phyloP scores from a whole-genome alignment of 805 yeast genomes.

The Crinitomyces ghanaensis region DNA sequence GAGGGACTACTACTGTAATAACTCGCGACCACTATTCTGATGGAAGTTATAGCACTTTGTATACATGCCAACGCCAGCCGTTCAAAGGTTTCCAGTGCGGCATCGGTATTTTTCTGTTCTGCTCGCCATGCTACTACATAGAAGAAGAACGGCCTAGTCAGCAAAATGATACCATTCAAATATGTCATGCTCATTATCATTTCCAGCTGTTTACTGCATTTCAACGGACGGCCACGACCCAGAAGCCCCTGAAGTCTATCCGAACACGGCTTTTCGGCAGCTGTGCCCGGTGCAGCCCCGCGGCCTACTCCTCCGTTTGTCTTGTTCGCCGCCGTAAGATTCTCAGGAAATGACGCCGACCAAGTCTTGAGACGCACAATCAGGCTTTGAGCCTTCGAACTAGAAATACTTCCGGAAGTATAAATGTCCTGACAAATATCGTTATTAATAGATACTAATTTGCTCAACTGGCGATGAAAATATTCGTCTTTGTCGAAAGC shows the following conservation, averaged over 20 bases:
- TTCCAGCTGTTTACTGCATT: too few species aligned
- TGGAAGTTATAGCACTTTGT: conserved; percentile 6
- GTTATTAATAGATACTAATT: conserved; percentile 9
- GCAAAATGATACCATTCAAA: conserved; percentile 10
- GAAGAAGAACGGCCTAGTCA: conserved; percentile 11
- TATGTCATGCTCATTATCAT: conserved; percentile 9
- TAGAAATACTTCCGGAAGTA: conserved; percentile 6
- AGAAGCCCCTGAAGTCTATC: background rate
- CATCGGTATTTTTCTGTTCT: conserved; percentile 5
- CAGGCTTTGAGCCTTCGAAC: conserved; percentile 7
- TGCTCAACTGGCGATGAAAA: too few species aligned
- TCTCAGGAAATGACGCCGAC: conserved; percentile 5
- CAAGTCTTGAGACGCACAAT: conserved; percentile 5
- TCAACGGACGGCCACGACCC: too few species aligned
- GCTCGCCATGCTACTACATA: conserved; percentile 8
- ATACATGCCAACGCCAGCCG: conserved; percentile 6
- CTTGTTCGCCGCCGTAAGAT: too few species aligned
- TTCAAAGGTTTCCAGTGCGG: conserved; percentile 7
- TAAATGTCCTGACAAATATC: conserved; percentile 8
- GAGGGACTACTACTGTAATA: too few species aligned
- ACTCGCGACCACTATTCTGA: background rate
- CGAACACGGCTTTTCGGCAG: background rate
- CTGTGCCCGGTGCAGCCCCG: conserved; percentile 1
- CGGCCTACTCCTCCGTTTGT: too few species aligned
- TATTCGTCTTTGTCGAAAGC: too few species aligned